Evolutionary conservation across 179 eudicot species (phyloP), one percentile per base, ranked within the genome.

Genomic region (Camellia oleifera): DNA sequence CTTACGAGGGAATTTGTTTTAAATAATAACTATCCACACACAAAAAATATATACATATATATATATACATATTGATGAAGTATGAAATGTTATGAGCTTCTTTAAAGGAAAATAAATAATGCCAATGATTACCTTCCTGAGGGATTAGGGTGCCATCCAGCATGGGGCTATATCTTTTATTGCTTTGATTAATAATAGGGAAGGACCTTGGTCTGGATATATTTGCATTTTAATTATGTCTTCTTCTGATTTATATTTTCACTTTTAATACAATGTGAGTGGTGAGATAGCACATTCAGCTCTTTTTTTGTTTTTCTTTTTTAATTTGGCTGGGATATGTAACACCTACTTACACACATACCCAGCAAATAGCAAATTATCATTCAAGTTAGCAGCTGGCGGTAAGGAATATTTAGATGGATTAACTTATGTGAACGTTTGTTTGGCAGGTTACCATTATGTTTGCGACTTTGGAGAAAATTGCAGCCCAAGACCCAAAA

Each of bases 381-480:
- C 46, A 72, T 72, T 54, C 18, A 26, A 3, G 3, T 15, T 72
- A 72, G 26, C 63, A 32, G 40, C 40, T 32, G 40, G 40, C 40
- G 40, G 40, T 32, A 32, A 32, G 40, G 40, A 32, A 32, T 32
- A 32, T 32, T 32, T 4, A 67, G 48, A 67, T 75, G 15, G 75
- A 74, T 75, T 13, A 57, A 74, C 72, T 62, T 60, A 67, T 58
- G 53, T 63, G 7, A 48, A 69, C 40, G 61, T 76, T 69, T 81
- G 56, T 76, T 84, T 85, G 72, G 80, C 92, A 96, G 98, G 97
- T 94, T 45, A 90, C 91, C 79, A 83, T 92, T 61, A 94, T 96
- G 99, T 96, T 96, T 83, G 93, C 85, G 78, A 96, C 97, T 64
- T 88, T 96, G 91, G 99, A 96, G 81, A 96, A 94, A 87, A 86